These are phyloP conservation scores for Corymbia maculata DNA, from an alignment of 345 rosid species.

Conservation along the genomic window DNA sequence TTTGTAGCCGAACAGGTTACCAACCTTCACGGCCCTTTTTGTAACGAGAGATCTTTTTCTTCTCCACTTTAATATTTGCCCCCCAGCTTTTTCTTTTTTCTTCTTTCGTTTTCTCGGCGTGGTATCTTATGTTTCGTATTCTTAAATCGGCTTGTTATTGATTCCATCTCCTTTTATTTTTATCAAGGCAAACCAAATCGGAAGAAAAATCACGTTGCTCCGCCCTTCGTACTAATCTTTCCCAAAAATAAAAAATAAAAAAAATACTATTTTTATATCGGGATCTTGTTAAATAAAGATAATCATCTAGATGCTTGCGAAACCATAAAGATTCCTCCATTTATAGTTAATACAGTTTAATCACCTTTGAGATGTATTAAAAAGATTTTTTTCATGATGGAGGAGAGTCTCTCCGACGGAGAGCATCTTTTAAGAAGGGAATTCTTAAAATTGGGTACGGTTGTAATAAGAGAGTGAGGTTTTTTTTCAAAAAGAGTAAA, in stretches of 20 bases:
- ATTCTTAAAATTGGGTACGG: not conserved
- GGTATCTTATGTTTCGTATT: not conserved
- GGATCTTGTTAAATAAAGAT: not conserved
- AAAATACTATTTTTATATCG: not conserved
- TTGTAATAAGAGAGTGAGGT: not conserved
- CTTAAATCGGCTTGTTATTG: not conserved
- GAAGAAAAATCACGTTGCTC: not conserved
- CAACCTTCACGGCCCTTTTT: not conserved
- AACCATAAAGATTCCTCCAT: not conserved
- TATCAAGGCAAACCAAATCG: not conserved
- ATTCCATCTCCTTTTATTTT: not conserved
- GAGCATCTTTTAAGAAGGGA: not conserved
- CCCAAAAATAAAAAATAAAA: not conserved
- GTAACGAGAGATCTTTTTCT: not conserved
- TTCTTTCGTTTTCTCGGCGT: not conserved
- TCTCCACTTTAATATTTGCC: not conserved
- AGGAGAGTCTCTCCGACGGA: no score
- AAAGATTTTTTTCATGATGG: no score
- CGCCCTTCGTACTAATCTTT: not conserved
- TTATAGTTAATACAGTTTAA: no score
- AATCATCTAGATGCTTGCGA: not conserved
- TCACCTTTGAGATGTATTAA: no score
- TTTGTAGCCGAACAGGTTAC: not conserved
- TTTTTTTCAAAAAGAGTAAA: not conserved
- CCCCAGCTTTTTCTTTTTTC: no score